A percentile compares a stretch with the other conserved stretches of the same genome.
Conservation (phyloP, 768 basidiomycete genomes). For the Lentinula edodes region DNA sequence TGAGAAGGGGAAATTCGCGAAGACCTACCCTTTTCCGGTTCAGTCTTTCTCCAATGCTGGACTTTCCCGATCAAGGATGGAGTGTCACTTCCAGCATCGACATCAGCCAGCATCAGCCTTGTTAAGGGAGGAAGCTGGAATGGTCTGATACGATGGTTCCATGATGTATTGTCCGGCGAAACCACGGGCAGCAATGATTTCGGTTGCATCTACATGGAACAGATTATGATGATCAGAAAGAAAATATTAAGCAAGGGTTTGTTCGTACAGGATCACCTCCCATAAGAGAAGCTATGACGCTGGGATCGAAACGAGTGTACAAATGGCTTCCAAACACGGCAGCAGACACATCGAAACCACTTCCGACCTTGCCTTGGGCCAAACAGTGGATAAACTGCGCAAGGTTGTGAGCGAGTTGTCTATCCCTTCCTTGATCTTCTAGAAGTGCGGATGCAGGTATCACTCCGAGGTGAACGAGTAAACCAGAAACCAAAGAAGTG, state of each 20-base stretch:
- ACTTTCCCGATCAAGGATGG: constrained; percentile 92
- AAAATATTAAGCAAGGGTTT: neutral
- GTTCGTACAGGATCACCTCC: constrained; percentile 40
- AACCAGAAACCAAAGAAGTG: constrained; percentile 84
- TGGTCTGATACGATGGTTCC: constrained; percentile 66
- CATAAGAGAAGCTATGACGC: constrained; percentile 64
- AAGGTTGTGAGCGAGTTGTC: constrained; percentile 79
- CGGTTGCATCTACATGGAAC: constrained; percentile 9
- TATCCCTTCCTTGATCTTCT: constrained; percentile 37
- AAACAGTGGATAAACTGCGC: constrained; percentile 94
- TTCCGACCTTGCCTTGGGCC: constrained; percentile 97
- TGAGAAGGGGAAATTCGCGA: neutral
- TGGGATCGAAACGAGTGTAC: constrained; percentile 83
- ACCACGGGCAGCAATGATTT: constrained; percentile 44
- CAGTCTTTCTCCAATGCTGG: constrained; percentile 77
- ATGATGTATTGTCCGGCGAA: constrained; percentile 57
- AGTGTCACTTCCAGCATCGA: constrained; percentile 94
- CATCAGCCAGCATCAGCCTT: constrained; percentile 87
- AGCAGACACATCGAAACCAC: constrained; percentile 93
- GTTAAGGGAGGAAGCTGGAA: constrained; percentile 83
- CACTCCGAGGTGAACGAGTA: constrained; percentile 71
- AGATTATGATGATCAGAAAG: constrained; percentile 1
- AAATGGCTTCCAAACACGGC: constrained; percentile 94
- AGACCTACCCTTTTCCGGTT: constrained; percentile 46
- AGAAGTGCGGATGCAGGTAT: constrained; percentile 48